Conservation (phyloP, 495 filamentous ascomycete genomes). For the Neurospora sp. region DNA sequence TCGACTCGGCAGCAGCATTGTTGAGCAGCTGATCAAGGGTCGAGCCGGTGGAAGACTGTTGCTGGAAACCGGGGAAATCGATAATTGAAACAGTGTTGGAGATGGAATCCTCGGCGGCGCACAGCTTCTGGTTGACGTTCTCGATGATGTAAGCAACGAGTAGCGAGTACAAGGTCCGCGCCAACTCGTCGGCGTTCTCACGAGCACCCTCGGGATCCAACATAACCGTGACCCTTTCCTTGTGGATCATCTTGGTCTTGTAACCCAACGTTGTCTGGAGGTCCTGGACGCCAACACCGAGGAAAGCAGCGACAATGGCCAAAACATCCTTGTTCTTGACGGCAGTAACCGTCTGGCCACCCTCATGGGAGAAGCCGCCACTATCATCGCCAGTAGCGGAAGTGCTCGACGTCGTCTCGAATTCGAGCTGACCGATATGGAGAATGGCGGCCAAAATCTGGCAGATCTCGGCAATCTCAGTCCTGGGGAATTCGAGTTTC, state of each 20-base stretch:
- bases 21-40: conserved; percentile 85
- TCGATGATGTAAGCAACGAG: conserved; percentile 90
- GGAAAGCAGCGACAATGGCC: conserved; percentile 76
- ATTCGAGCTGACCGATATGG: conserved; percentile 93
- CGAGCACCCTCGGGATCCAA: conserved; percentile 84
- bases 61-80: conserved; percentile 92
- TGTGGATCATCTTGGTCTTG: conserved; percentile 88
- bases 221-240: conserved; percentile 95
- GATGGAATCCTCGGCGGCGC: conserved; percentile 77
- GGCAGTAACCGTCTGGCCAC: conserved; percentile 70
- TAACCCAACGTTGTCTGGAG: conserved; percentile 84
- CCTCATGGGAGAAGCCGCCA: conserved; percentile 92
- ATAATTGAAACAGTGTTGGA: conserved; percentile 89
- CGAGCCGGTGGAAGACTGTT: conserved; percentile 69
- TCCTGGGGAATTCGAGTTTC: conserved; percentile 85
- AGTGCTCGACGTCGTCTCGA: conserved; percentile 68
- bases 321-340: conserved; percentile 92
- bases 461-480: conserved; percentile 93
- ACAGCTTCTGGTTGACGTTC: conserved; percentile 79
- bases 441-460: conserved; percentile 85
- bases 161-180: conserved; percentile 88
- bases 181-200: conserved; percentile 85
- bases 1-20: conserved; percentile 82
- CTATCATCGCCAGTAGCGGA: conserved; percentile 76
- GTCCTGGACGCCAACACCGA: conserved; percentile 68